These are phyloP conservation scores for Zizania palustris DNA, from an alignment of 202 grass and related monocot genomes.

Conservation along the genomic window DNA sequence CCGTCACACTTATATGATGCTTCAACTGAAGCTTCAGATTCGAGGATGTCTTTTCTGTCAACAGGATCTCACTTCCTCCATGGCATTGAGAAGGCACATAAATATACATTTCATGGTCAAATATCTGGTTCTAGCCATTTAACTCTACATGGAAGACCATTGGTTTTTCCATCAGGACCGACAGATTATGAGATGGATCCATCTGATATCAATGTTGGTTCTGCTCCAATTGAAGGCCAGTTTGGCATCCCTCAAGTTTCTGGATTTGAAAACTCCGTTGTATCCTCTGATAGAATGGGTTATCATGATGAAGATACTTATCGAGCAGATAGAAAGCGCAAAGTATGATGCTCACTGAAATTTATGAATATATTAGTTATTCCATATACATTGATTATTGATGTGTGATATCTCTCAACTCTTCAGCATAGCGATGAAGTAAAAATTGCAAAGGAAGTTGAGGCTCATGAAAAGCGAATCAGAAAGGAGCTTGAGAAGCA, in stretches of 20 bases:
- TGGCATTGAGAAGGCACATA: constrained; percentile 54
- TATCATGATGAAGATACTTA: constrained; percentile 70
- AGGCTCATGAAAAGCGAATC: constrained; percentile 82
- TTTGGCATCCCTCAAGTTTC: constrained; percentile 54
- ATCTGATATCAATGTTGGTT: constrained; percentile 47
- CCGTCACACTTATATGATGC: constrained; percentile 59
- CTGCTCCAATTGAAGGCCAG: constrained; percentile 53
- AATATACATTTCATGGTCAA: constrained; percentile 69
- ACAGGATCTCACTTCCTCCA: constrained; percentile 58
- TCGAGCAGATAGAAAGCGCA: constrained; percentile 75
- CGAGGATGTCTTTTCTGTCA: constrained; percentile 53
- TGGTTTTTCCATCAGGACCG: constrained; percentile 45
- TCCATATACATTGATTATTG: constrained; percentile 35
- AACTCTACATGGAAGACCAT: constrained; percentile 53
- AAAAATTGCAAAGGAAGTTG: constrained; percentile 90
- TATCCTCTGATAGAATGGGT: constrained; percentile 56
- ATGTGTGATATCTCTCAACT: constrained; percentile 25
- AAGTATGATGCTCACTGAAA: constrained; percentile 54
- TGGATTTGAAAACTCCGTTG: constrained; percentile 55
- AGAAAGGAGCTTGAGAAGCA: constrained; percentile 96
- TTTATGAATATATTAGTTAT: not conserved
- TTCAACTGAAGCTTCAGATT: constrained; percentile 54
- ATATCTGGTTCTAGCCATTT: constrained; percentile 62
- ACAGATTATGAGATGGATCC: constrained; percentile 55
- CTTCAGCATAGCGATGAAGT: constrained; percentile 77